Evolutionary conservation across 257 asterid species (phyloP), one percentile per base, ranked within the genome.

Genomic region (Sherardia arvensis): DNA sequence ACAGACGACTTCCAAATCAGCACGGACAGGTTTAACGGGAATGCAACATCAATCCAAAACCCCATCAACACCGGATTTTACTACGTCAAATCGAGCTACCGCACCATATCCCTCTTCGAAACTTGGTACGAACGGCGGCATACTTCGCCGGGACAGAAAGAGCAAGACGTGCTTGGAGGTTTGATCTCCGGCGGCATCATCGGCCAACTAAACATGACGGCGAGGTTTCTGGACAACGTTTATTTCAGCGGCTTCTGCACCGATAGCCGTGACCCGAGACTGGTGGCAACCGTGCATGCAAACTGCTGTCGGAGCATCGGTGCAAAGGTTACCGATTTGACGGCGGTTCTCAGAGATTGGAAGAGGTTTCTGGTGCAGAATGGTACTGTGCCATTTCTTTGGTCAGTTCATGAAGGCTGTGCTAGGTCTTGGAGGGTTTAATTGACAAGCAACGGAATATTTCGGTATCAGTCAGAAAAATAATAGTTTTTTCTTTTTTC

Each of bases 51-150:
- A 2, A 55, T 65, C 14, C 4, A 27, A 0, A 80, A 85, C 40
- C 34, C 20, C 4, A 79, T 88, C 78, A 88, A 86, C 81, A 86
- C 92, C 0, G 95, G 96, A 0, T 84, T 88, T 64, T 86, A 88
- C 73, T 62, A 65, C 53, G 63, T 86, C 54, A 72, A 64, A 58
- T 78, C 93, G 14, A 86, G 78, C 78, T 57, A 65, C 28, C 78
- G 54, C 15, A 88, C 93, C 47, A 71, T 69, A 48, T 25, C 84
- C 21, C 45, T 89, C 53, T 88, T 86, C 12, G 49, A 84, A 12
- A 72, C 54, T 32, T 86, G 95, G 95, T 83, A 82, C 57, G 83
- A 51, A 11, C 25, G 6, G 68, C 64, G 87, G 64, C 67, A 43
- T 3, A 79, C 73, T 15, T 66, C 84, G 0, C 64, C 73, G 0